Evolutionary conservation across 129 eudicot species (phyloP), one percentile per base, ranked within the genome.

Genomic region (Artemisia tridentata): DNA sequence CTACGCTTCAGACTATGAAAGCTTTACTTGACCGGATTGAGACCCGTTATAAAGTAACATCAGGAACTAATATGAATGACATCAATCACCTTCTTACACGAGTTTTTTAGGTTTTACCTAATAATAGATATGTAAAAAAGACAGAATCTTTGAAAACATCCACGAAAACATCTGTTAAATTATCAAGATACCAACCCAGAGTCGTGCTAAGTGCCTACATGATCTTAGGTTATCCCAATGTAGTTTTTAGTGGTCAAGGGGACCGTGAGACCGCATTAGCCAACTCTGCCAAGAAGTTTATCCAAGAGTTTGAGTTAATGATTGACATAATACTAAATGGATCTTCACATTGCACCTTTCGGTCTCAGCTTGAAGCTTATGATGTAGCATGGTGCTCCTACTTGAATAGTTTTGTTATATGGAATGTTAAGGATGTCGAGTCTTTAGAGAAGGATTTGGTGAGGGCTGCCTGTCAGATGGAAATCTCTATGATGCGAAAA

Each of bases 361-460:
- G 91, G 80, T 79, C 86, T 56, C 99, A 95, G 85, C 85, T 95
- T 63, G 72, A 75, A 21, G 85, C 78, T 63, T 95, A 90, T 84
- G 99, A 95, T 88, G 81, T 85, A 15, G 89, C 99, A 56, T 95
- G 99, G 99, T 95, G 96, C 23, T 83, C 95, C 31, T 95, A 86
- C 74, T 65, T 95, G 83, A 88, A 84, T 80, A 85, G 89, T 64
- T 90, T 95, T 83, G 97, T 86, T 73, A 89, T 90, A 53, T 95
- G 99, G 99, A 90, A 95, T 78, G 93, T 82, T n/a, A 95, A 95
- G 75, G 97, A 95, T 83, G 99, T 95, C 2, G 89, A 79, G 75
- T 78, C 96, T 8, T 79, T 95, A 45, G 97, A 84, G 83, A 85
- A 86, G 80, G 99, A 95, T 86, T 84, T 95, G 85, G 95, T 95